Percentiles rank a stretch among this genome's conserved stretches.
These are phyloP conservation scores for Vaccinium myrtillus DNA, from an alignment of 148 eudicot species.

Conservation along the genomic window DNA sequence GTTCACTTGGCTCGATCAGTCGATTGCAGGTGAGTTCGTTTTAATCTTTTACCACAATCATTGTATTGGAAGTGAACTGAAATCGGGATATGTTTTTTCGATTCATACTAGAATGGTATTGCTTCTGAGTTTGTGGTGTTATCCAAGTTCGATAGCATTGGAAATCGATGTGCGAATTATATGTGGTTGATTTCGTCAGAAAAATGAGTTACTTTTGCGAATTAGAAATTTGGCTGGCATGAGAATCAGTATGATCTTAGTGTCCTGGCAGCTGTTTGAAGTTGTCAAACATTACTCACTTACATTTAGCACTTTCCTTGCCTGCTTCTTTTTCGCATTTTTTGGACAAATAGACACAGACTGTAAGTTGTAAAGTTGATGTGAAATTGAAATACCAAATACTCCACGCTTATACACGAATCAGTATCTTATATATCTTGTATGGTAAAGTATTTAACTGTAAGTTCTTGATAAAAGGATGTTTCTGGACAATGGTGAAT, in stretches of 20 bases:
- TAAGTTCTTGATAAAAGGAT: not conserved
- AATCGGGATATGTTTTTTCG: not conserved
- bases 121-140: not conserved
- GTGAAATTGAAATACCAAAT: not conserved
- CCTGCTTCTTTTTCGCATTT: not conserved
- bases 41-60: not conserved
- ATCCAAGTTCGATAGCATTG: not conserved
- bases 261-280: not conserved
- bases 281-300: no score
- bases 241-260: not conserved
- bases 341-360: not conserved
- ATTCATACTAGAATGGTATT: no score
- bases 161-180: not conserved
- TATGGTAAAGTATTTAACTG: no score
- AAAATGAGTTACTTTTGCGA: not conserved
- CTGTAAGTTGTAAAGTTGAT: not conserved
- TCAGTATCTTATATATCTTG: not conserved
- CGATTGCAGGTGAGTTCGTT: not conserved
- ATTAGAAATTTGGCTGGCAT: not conserved
- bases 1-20: not conserved
- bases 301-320: not conserved
- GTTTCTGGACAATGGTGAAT: not conserved
- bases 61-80: not conserved
- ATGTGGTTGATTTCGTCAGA: conserved; percentile 1
- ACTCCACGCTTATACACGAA: not conserved